Percentiles rank a stretch among this genome's conserved stretches.
phyloP scores from a whole-genome alignment of 768 basidiomycete species.

The Tulasnella sp. region DNA sequence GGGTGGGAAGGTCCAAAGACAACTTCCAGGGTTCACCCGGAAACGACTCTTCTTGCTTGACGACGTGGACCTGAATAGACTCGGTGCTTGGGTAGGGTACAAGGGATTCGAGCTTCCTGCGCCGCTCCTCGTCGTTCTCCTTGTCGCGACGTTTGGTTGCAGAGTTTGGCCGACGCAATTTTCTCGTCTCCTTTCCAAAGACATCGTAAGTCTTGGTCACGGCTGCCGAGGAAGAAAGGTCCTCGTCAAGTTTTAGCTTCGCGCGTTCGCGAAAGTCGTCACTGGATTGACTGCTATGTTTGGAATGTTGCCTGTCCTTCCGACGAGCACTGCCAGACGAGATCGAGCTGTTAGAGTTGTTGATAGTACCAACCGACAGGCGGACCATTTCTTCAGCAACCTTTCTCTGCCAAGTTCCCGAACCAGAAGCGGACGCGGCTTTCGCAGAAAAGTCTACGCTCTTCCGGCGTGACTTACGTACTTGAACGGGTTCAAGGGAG shows the following conservation, averaged over 20 bases:
- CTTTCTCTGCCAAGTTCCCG: slow-evolving; percentile 7
- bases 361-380: background rate
- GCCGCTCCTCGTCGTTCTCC: background rate
- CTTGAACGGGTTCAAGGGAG: background rate
- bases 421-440: background rate
- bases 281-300: background rate
- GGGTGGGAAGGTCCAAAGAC: background rate
- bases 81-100: slow-evolving; percentile 2
- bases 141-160: background rate
- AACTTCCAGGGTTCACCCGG: background rate
- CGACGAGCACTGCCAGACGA: background rate
- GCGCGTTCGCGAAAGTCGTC: slow-evolving; percentile 1
- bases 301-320: background rate
- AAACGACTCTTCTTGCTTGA: slow-evolving; percentile 1
- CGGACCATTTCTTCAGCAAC: slow-evolving; percentile 11
- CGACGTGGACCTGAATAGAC: background rate
- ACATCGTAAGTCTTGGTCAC: background rate
- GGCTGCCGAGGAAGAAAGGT: background rate
- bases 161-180: background rate
- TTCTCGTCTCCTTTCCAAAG: background rate
- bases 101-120: background rate
- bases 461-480: background rate
- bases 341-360: background rate
- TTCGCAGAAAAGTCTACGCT: background rate
- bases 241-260: background rate